phyloP scores from a whole-genome alignment of 441 rosid genomes.

The Macaranga tanarius region DNA sequence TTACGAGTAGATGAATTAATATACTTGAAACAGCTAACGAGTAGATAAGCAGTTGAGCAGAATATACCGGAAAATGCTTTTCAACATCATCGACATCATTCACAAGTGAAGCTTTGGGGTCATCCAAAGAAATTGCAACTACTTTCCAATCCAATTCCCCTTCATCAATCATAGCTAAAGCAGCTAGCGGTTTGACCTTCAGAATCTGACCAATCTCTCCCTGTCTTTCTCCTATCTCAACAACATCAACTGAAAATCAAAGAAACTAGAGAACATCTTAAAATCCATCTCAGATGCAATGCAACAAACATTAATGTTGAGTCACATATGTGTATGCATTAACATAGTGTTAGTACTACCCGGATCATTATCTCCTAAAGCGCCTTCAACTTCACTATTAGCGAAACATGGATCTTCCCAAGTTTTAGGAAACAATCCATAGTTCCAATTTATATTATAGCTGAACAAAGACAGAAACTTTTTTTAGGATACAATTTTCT shows the following conservation, averaged over 20 bases:
- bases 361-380: slow-evolving; percentile 94
- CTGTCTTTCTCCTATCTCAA: slow-evolving; percentile 72
- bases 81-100: slow-evolving; percentile 80
- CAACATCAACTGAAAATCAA: slow-evolving; percentile 66
- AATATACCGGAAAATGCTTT: slow-evolving; percentile 72
- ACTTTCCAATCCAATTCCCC: slow-evolving; percentile 94
- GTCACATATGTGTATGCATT: too few species aligned
- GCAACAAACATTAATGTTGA: too few species aligned
- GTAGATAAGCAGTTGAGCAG: too few species aligned
- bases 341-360: slow-evolving; percentile 32
- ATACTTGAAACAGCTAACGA: too few species aligned
- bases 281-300: too few species aligned
- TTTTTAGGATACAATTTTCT: too few species aligned
- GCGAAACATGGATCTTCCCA: slow-evolving; percentile 95
- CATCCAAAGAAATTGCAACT: slow-evolving; percentile 81
- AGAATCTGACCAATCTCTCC: slow-evolving; percentile 69
- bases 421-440: slow-evolving; percentile 95
- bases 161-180: slow-evolving; percentile 88
- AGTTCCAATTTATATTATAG: slow-evolving; percentile 94
- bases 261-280: not conserved
- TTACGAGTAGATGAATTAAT: too few species aligned
- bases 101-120: slow-evolving; percentile 79
- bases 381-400: slow-evolving; percentile 81
- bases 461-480: slow-evolving; percentile 28
- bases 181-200: slow-evolving; percentile 74